Percentiles rank a stretch among this genome's conserved stretches.
These are phyloP conservation scores for Pleochaeta shiraiana DNA, from an alignment of 2,329 filamentous ascomycete species.

Conservation along the genomic window DNA sequence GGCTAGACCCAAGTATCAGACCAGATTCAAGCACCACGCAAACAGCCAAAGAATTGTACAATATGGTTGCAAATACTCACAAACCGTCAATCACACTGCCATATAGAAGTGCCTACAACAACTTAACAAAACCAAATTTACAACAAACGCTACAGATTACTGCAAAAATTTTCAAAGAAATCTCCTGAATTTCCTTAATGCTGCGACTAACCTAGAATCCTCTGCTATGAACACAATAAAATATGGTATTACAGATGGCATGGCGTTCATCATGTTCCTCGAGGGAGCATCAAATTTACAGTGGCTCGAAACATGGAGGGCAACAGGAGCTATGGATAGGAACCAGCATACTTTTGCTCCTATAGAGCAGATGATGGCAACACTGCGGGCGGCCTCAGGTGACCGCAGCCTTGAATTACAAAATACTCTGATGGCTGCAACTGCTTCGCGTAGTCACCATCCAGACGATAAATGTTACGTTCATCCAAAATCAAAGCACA, in stretches of 20 bases:
- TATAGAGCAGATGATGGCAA: slow-evolving; percentile 1
- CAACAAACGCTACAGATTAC: not conserved
- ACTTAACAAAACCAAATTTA: not conserved
- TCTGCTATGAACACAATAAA: not conserved
- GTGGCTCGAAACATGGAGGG: slow-evolving; percentile 3
- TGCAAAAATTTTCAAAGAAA: not conserved
- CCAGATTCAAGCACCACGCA: not conserved
- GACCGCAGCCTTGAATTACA: not conserved
- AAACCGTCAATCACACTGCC: not conserved
- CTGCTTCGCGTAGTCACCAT: not conserved
- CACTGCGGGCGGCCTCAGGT: not conserved
- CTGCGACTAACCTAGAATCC: not conserved
- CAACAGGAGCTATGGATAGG: not conserved
- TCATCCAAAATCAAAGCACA: slow-evolving; percentile 1
- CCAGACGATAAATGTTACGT: not conserved
- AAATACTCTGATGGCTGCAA: not conserved
- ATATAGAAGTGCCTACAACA: not conserved
- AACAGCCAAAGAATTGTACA: not conserved
- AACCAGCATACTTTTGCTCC: not conserved
- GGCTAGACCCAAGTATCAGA: slow-evolving; percentile 1
- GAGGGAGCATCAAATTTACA: not conserved
- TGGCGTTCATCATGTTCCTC: not conserved
- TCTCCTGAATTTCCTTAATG: not conserved
- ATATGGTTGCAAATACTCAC: slow-evolving; percentile 1
- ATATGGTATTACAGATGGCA: not conserved